Percentiles rank a stretch among this genome's conserved stretches.
Evolutionary conservation across 2,329 filamentous ascomycete genomes (phyloP).

Genomic region (Hirsutella thompsonii): DNA sequence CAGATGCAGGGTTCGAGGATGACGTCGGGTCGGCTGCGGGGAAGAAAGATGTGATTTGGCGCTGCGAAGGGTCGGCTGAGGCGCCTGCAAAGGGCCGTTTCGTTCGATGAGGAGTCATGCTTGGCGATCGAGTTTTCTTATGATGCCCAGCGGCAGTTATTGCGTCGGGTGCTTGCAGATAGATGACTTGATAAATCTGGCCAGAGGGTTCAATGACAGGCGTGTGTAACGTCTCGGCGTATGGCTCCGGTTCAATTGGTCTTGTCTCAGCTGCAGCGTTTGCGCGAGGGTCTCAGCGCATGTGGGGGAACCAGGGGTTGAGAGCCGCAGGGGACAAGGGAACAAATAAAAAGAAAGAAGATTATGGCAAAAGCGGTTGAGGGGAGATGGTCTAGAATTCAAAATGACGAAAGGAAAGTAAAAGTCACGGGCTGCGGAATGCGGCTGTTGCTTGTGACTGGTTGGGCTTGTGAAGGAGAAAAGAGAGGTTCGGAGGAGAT

Average conservation of each 20-base stretch:
- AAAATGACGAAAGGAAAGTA: background rate
- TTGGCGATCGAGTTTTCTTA: background rate
- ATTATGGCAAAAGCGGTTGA: background rate
- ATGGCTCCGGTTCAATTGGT: too few species aligned
- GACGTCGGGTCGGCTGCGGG: conserved; percentile 19
- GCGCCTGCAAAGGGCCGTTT: conserved; percentile 52
- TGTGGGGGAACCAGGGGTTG: background rate
- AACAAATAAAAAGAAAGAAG: background rate
- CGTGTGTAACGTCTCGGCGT: too few species aligned
- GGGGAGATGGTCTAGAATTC: background rate
- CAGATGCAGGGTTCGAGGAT: conserved; percentile 18
- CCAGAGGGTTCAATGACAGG: too few species aligned
- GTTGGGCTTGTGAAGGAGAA: background rate
- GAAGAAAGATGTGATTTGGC: conserved; percentile 55
- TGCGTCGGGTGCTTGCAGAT: background rate
- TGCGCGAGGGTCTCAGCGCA: too few species aligned
- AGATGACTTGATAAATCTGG: too few species aligned
- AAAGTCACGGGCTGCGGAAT: too few species aligned
- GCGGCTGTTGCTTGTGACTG: background rate
- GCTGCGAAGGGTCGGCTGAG: conserved; percentile 42
- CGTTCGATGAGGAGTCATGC: conserved; percentile 40
- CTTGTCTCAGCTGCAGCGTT: too few species aligned
- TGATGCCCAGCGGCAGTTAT: background rate
- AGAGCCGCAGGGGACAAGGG: background rate
- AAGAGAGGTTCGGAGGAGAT: background rate